Percentiles rank a stretch among this genome's conserved stretches.
These are phyloP conservation scores for Zasmidium cellare DNA, from an alignment of 2,329 filamentous ascomycete species.

Conservation along the genomic window DNA sequence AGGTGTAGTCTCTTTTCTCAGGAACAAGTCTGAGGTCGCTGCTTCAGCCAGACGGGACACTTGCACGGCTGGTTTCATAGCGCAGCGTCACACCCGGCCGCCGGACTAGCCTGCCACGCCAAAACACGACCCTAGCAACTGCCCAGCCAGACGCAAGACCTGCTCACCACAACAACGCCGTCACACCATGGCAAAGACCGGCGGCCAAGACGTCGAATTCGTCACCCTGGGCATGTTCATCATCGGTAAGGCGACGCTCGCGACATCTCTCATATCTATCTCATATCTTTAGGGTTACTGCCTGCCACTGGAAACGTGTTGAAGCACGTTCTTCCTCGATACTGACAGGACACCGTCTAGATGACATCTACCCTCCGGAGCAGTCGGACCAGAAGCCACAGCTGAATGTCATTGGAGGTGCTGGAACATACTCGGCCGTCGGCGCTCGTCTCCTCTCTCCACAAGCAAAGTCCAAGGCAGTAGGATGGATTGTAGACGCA, in stretches of 20 bases:
- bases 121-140: not conserved
- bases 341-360: slow-evolving; percentile 37
- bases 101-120: too few species aligned
- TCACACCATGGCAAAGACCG: too few species aligned
- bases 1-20: not conserved
- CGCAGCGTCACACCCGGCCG: not conserved
- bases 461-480: slow-evolving; percentile 63
- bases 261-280: not conserved
- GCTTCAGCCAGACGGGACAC: not conserved
- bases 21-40: not conserved
- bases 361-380: slow-evolving; percentile 81
- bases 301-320: not conserved
- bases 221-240: slow-evolving; percentile 66
- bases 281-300: too few species aligned
- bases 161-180: too few species aligned
- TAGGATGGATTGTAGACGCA: slow-evolving; percentile 90
- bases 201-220: slow-evolving; percentile 49
- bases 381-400: slow-evolving; percentile 57
- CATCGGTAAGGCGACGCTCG: slow-evolving; percentile 49
- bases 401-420: slow-evolving; percentile 80
- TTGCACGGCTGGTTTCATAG: not conserved
- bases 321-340: slow-evolving; percentile 1
- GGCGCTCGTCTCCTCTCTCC: slow-evolving; percentile 88
- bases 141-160: not conserved
- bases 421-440: slow-evolving; percentile 80